These are phyloP conservation scores for Phascolomyces articulosus DNA, from an alignment of 371 early-diverging fungal species.

Conservation along the genomic window DNA sequence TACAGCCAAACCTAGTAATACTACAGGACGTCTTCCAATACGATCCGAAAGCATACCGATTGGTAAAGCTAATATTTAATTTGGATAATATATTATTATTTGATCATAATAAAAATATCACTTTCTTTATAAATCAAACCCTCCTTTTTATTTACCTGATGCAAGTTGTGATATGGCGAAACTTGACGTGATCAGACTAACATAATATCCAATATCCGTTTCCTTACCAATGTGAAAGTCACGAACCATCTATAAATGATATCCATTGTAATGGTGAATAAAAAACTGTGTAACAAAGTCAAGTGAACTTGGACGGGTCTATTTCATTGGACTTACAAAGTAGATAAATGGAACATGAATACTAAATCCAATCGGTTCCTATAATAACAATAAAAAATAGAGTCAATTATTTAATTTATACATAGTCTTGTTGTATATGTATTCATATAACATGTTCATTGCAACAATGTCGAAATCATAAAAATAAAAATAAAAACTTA, in stretches of 20 bases:
- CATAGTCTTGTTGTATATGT: not conserved
- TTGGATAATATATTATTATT: too few relatives aligned
- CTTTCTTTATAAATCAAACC: too few relatives aligned
- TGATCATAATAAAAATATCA: too few relatives aligned
- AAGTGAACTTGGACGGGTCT: slow-evolving; percentile 12
- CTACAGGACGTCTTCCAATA: slow-evolving; percentile 72
- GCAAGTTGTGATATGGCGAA: slow-evolving; percentile 69
- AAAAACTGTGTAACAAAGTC: slow-evolving; percentile 9
- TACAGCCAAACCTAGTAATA: slow-evolving; percentile 79
- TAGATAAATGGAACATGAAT: slow-evolving; percentile 66
- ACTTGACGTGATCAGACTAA: slow-evolving; percentile 62
- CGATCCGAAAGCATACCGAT: slow-evolving; percentile 76
- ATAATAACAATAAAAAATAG: slow-evolving; percentile 18
- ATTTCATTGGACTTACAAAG: slow-evolving; percentile 31
- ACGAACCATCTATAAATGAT: slow-evolving; percentile 51
- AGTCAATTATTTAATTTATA: not conserved
- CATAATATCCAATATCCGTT: slow-evolving; percentile 64
- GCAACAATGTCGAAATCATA: not conserved
- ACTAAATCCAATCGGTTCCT: slow-evolving; percentile 67
- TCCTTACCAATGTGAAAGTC: slow-evolving; percentile 61
- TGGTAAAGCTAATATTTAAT: slow-evolving; percentile 30
- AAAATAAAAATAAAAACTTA: slow-evolving; percentile 11
- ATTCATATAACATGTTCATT: too few relatives aligned
- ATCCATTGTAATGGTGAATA: not conserved
- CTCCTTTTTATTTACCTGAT: slow-evolving; percentile 40